Evolutionary conservation across 129 eudicot species (phyloP).

Genomic region (Calendula officinalis): DNA sequence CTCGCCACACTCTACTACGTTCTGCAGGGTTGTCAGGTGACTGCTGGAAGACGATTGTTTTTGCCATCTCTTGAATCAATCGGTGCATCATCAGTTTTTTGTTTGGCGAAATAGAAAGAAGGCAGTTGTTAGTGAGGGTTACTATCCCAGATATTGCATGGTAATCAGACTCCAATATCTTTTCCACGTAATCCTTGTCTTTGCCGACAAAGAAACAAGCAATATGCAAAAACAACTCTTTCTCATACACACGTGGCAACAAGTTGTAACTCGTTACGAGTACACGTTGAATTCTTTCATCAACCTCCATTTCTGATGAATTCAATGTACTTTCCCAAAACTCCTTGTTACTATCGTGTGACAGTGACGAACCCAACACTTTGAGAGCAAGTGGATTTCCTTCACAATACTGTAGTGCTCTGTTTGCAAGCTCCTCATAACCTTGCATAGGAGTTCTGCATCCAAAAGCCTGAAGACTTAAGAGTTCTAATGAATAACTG

Average conservation of each 20-base stretch:
- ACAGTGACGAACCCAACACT: constrained; percentile 3
- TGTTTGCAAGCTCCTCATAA: background rate
- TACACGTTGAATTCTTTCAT: background rate
- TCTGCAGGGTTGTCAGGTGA: background rate
- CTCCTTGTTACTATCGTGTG: background rate
- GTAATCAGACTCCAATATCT: constrained; percentile 18
- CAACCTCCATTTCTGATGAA: background rate
- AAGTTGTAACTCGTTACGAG: constrained; percentile 4
- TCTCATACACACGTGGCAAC: background rate
- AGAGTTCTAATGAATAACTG: background rate
- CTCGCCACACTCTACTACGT: constrained; percentile 9
- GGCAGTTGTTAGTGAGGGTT: constrained; percentile 26
- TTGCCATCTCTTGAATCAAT: constrained; percentile 29
- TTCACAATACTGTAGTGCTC: background rate
- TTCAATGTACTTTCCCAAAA: constrained; percentile 2
- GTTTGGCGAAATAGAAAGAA: constrained; percentile 12
- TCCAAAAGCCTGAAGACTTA: constrained; percentile 11
- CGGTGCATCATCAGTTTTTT: constrained; percentile 33
- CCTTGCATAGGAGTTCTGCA: background rate
- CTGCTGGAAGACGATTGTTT: background rate
- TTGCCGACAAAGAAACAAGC: constrained; percentile 19
- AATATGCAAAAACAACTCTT: constrained; percentile 24
- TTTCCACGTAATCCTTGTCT: background rate
- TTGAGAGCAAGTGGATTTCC: constrained; percentile 14
- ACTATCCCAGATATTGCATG: constrained; percentile 16